Conservation (phyloP, 2,329 filamentous ascomycete species). For the Venturia pyrina region DNA sequence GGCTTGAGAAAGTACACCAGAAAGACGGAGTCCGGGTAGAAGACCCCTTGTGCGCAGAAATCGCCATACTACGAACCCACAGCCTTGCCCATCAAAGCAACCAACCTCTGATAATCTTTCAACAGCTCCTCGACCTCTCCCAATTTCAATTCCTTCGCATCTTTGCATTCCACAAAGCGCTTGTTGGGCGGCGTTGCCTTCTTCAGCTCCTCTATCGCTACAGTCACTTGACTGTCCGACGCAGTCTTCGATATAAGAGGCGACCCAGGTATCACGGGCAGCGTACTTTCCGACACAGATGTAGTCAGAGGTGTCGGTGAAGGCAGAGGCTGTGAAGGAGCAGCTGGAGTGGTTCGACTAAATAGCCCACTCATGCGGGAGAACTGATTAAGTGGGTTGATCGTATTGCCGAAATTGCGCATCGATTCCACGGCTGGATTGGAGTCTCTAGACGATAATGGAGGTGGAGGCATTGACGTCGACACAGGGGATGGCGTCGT, state of each 20-base stretch:
- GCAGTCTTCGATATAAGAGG: neutral
- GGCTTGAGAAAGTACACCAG: neutral
- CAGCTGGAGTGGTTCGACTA: conserved; percentile 44
- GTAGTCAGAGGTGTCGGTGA: conserved; percentile 24
- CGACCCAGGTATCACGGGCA: neutral
- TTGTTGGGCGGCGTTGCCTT: conserved; percentile 37
- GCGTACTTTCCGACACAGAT: neutral
- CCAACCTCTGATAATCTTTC: conserved; percentile 35
- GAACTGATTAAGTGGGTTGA: conserved; percentile 76
- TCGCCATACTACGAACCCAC: conserved; percentile 17
- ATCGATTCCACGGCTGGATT: conserved; percentile 63
- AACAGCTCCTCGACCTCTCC: conserved; percentile 38
- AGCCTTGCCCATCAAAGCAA: conserved; percentile 32
- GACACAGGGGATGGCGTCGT: conserved; percentile 10
- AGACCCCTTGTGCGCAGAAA: neutral
- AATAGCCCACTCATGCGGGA: conserved; percentile 68
- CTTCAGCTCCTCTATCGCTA: conserved; percentile 33
- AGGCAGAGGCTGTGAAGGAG: conserved; percentile 31
- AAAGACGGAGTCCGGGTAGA: neutral
- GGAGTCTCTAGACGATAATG: neutral
- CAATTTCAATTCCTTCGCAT: conserved; percentile 35
- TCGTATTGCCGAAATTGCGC: conserved; percentile 65
- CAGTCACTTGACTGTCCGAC: conserved; percentile 28
- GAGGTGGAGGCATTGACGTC: conserved; percentile 24
- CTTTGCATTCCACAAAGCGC: conserved; percentile 36